Evolutionary conservation across 2,329 filamentous ascomycete genomes (phyloP).

Genomic region (Apiospora saccharicola): DNA sequence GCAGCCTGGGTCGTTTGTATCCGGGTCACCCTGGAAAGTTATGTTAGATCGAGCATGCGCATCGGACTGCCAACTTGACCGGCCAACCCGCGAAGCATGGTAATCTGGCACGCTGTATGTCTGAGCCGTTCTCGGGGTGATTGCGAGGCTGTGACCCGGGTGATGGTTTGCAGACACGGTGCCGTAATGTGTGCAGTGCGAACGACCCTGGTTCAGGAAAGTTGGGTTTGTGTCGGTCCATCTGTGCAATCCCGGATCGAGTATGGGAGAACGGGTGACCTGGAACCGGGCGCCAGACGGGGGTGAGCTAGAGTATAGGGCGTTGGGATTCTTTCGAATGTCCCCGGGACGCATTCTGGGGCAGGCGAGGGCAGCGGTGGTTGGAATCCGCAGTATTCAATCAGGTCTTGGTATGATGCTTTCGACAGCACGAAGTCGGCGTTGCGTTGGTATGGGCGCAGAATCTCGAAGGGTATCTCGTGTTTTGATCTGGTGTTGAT

Average conservation of each 20-base stretch:
- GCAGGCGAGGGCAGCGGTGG: neutral
- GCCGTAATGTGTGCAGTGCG: neutral
- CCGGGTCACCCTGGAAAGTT: neutral
- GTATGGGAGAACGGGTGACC: neutral
- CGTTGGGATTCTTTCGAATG: neutral
- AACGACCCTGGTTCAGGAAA: neutral
- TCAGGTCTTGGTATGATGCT: constrained; percentile 1
- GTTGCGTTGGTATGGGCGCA: constrained; percentile 1
- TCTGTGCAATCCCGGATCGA: neutral
- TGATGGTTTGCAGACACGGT: neutral
- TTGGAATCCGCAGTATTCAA: neutral
- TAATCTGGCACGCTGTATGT: neutral
- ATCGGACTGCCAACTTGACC: neutral
- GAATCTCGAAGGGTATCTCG: neutral
- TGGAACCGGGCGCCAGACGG: neutral
- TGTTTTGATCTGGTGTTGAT: constrained; percentile 10
- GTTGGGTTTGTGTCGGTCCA: neutral
- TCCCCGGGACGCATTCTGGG: neutral
- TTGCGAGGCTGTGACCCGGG: neutral
- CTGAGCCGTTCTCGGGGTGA: neutral
- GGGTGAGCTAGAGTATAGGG: neutral
- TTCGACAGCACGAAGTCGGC: constrained; percentile 5
- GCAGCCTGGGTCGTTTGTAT: neutral
- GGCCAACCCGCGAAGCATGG: neutral
- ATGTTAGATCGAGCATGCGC: neutral